Evolutionary conservation across 495 filamentous ascomycete species (phyloP).

Genomic region (Penicillium desertorum): DNA sequence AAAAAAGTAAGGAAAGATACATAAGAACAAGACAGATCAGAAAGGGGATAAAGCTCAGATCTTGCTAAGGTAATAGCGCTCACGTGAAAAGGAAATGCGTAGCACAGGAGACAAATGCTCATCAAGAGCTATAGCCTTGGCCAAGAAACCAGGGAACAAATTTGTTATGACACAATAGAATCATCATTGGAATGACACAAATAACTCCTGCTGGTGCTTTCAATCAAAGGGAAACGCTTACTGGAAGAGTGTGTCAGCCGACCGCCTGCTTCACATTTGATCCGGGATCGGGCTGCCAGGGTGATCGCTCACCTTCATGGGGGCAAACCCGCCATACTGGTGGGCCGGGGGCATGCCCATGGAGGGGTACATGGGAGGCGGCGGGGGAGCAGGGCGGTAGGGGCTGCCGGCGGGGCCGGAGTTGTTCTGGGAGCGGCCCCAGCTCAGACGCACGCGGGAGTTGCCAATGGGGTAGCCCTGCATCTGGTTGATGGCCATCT

Average conservation of each 20-base stretch:
- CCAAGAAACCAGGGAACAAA: constrained; percentile 38
- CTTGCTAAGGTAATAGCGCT: constrained; percentile 51
- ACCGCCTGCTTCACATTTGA: constrained; percentile 35
- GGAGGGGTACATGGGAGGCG: constrained; percentile 80
- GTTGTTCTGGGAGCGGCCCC: constrained; percentile 99
- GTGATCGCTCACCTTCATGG: constrained; percentile 66
- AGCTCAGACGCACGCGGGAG: constrained; percentile 93
- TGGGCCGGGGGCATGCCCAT: constrained; percentile 80
- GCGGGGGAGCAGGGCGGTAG: constrained; percentile 92
- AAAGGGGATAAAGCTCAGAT: constrained; percentile 36
- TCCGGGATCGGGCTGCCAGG: constrained; percentile 35
- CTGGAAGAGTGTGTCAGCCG: constrained; percentile 38
- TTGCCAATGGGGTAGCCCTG: constrained; percentile 99
- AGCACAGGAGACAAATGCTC: constrained; percentile 46
- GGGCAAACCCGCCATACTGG: constrained; percentile 70
- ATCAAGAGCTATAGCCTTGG: constrained; percentile 50
- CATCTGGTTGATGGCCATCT: constrained; percentile 99
- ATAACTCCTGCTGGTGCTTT: constrained; percentile 51
- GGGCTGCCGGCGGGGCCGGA: constrained; percentile 95
- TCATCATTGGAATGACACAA: constrained; percentile 49
- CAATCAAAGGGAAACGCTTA: constrained; percentile 49
- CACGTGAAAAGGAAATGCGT: constrained; percentile 48
- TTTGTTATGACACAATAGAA: constrained; percentile 46
- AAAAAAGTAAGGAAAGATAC: constrained; percentile 22
- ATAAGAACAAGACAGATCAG: constrained; percentile 21